These are phyloP conservation scores for Closterium sp. DNA, from an alignment of 139 green algal genomes.

Conservation along the genomic window DNA sequence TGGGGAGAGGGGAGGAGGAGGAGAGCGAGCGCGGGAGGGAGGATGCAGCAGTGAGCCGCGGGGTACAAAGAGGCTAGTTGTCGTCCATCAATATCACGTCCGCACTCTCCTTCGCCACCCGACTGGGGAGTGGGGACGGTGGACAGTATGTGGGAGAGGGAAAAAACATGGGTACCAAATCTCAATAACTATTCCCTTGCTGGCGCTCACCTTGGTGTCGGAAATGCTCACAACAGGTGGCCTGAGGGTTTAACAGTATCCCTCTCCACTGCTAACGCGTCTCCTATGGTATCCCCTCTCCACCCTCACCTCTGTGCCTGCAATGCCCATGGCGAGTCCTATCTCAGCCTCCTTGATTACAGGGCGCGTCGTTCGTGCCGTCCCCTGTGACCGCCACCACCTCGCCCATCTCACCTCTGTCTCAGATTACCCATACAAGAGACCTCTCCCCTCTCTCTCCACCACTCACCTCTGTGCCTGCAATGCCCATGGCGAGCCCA, in stretches of 20 bases:
- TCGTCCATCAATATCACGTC: constrained; percentile 99
- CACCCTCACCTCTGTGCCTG: constrained; percentile 62
- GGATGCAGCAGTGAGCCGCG: neutral
- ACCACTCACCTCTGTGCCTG: constrained; percentile 62
- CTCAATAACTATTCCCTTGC: too few species aligned
- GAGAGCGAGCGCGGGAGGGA: neutral
- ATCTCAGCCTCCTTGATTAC: constrained; percentile 76
- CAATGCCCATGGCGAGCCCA: constrained; percentile 72
- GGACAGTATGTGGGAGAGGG: too few species aligned
- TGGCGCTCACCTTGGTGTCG: too few species aligned
- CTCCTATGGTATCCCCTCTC: too few species aligned
- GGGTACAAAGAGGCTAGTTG: constrained; percentile 76
- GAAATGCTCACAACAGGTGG: too few species aligned
- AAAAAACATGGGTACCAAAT: too few species aligned
- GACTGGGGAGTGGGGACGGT: neutral
- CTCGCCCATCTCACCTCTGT: constrained; percentile 80
- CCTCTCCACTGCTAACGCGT: too few species aligned
- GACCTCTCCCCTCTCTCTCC: too few species aligned
- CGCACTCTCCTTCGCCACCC: constrained; percentile 95
- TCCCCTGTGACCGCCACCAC: constrained; percentile 93
- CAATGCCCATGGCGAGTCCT: constrained; percentile 72
- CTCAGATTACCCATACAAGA: too few species aligned
- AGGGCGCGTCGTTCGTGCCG: constrained; percentile 83
- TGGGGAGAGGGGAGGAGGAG: neutral
- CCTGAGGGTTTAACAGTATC: too few species aligned